A percentile compares a stretch with the other conserved stretches of the same genome.
Evolutionary conservation across 140 eudicot species (phyloP).

Genomic region (Cichorium intybus): DNA sequence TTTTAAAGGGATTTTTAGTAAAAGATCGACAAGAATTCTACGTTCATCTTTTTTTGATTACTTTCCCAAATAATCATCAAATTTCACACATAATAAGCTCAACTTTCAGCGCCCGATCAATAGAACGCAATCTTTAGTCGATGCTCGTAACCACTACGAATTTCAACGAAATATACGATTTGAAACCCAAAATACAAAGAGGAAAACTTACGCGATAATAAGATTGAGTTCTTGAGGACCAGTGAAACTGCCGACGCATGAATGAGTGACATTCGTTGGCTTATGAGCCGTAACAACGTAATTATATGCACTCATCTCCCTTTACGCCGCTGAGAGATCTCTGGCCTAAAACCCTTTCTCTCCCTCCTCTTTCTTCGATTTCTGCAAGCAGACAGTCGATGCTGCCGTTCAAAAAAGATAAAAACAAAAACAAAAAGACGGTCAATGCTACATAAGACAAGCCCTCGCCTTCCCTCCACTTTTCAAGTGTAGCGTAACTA

Average conservation of each 20-base stretch:
- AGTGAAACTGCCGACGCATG: constrained; percentile 97
- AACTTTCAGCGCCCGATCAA: constrained; percentile 6
- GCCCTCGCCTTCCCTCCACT: too few relatives aligned
- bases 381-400: not conserved
- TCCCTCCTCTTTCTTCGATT: not conserved
- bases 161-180: not conserved
- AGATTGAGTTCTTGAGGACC: constrained; percentile 92
- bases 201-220: constrained; percentile 65
- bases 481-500: too few relatives aligned
- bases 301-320: constrained; percentile 71
- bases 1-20: not conserved
- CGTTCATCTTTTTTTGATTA: not conserved
- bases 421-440: too few relatives aligned
- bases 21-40: not conserved
- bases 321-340: constrained; percentile 7
- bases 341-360: constrained; percentile 29
- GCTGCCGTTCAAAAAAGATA: too few relatives aligned
- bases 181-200: not conserved
- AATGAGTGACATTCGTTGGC: constrained; percentile 97
- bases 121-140: not conserved
- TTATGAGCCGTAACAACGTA: constrained; percentile 97
- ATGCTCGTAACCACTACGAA: not conserved
- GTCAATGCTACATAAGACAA: too few relatives aligned
- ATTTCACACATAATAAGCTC: constrained; percentile 2
- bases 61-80: constrained; percentile 13